Evolutionary conservation across 2,329 filamentous ascomycete genomes (phyloP).

Genomic region (Neofusicoccum umdonicola): DNA sequence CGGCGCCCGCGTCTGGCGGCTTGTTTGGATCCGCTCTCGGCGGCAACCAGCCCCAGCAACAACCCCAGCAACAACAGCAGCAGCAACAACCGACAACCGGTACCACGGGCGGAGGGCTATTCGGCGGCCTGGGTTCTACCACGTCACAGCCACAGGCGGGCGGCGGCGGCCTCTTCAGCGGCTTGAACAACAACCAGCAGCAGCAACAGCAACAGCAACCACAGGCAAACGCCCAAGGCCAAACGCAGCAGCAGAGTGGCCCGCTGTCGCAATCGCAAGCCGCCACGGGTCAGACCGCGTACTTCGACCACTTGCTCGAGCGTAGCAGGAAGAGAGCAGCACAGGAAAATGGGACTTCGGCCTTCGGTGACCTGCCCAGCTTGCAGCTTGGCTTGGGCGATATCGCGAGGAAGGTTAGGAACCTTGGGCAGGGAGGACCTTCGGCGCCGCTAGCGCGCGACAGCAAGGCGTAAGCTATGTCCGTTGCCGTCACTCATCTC

Average conservation of each 20-base stretch:
- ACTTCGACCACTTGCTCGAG: slow-evolving; percentile 64
- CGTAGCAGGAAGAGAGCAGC: slow-evolving; percentile 66
- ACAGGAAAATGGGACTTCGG: slow-evolving; percentile 57
- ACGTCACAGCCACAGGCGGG: neutral
- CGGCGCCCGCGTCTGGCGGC: neutral
- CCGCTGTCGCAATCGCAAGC: slow-evolving; percentile 34
- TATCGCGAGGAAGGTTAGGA: slow-evolving; percentile 73
- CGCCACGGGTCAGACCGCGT: slow-evolving; percentile 50
- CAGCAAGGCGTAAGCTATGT: slow-evolving; percentile 45
- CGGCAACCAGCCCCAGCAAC: neutral
- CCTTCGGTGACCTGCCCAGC: slow-evolving; percentile 76
- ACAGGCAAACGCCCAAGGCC: slow-evolving; percentile 27
- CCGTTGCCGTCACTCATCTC: neutral
- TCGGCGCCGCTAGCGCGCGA: slow-evolving; percentile 44
- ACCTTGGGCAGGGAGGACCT: slow-evolving; percentile 71
- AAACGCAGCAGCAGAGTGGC: slow-evolving; percentile 26
- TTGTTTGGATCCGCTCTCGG: slow-evolving; percentile 9
- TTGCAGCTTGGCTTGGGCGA: slow-evolving; percentile 90
- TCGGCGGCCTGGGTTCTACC: slow-evolving; percentile 12
- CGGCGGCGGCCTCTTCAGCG: neutral
- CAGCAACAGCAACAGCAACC: slow-evolving; percentile 27
- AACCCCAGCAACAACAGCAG: neutral
- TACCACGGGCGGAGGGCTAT: slow-evolving; percentile 14
- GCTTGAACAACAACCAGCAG: slow-evolving; percentile 34
- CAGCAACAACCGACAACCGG: slow-evolving; percentile 23